Evolutionary conservation across 1,139 yeast genomes (phyloP).

Genomic region (Nadsonia commutata): DNA sequence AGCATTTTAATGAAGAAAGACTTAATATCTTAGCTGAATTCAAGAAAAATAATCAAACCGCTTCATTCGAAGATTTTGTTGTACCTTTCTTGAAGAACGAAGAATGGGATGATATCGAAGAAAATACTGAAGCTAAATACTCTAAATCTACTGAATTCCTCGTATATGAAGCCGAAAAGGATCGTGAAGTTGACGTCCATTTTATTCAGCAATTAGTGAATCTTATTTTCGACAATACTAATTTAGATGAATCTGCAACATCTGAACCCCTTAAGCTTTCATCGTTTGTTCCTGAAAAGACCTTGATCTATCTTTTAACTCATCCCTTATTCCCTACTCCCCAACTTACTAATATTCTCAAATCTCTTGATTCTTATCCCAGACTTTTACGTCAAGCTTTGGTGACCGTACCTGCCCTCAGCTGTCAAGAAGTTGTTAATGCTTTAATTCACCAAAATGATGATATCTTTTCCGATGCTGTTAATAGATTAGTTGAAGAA

Average conservation of each 20-base stretch:
- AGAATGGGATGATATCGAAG: conserved; percentile 14
- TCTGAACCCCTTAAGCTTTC: conserved; percentile 1
- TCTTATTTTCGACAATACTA: conserved; percentile 25
- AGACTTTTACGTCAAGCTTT: conserved; percentile 68
- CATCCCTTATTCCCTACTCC: conserved; percentile 71
- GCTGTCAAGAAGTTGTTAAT: conserved; percentile 44
- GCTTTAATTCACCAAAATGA: conserved; percentile 39
- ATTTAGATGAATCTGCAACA: conserved; percentile 9
- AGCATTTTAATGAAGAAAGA: conserved; percentile 16
- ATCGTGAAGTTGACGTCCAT: conserved; percentile 47
- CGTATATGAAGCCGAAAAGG: conserved; percentile 47
- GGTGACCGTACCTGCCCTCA: conserved; percentile 58
- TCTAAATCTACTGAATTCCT: conserved; percentile 21
- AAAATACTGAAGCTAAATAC: conserved; percentile 8
- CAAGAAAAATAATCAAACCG: conserved; percentile 11
- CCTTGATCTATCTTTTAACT: conserved; percentile 61
- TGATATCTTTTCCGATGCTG: conserved; percentile 53
- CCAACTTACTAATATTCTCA: conserved; percentile 40
- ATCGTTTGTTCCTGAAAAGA: conserved; percentile 36
- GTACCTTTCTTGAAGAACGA: conserved; percentile 16
- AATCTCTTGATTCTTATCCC: conserved; percentile 36
- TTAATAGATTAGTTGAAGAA: conserved; percentile 51
- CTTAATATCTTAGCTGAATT: conserved; percentile 12
- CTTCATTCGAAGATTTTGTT: conserved; percentile 15
- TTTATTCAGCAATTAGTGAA: conserved; percentile 38